Evolutionary conservation across 345 rosid species (phyloP), one percentile per base, ranked within the genome.

Genomic region (Pseudoturritis turrita): DNA sequence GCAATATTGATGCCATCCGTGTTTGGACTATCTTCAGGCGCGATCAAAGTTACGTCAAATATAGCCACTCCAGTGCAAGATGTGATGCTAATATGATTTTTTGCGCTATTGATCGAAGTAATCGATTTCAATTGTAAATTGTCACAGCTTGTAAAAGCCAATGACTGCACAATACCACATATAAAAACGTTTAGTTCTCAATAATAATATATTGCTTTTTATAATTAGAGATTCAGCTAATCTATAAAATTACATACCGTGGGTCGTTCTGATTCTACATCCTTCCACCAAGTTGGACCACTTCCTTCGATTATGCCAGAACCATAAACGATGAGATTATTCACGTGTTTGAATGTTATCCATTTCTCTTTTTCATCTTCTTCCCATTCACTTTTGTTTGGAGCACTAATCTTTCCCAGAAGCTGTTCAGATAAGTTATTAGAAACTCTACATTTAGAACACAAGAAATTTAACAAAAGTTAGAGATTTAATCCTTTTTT

Each of bases 21-120:
- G 46, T 65, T 65, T 0, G 71, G 71, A 49, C 71, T 65, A 35
- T 65, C 71, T 6, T n/a, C 5, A n/a, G 71, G 60, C 0, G 60
- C 71, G 8, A 51, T 36, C 35, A 65, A 5, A 35, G 7, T 50
- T 4, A 65, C 2, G n/a, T 50, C n/a, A 10, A 11, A 36, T 36
- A 65, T 65, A 5, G 21, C 12, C 10, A 49, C 71, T 50, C 59
- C 19, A 4, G 4, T 52, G 59, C 47, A 36, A 49, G 35, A 33
- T 7, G 14, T 12, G 11, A 65, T 35, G 26, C 59, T 25, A 52
- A 65, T 65, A 37, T 65, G 60, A 40, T 65, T 65, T 51, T 13
- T 50, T 21, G 71, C 58, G 50, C 49, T 51, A 37, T 65, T 65
- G 18, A 49, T 31, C 2, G 70, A 65, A 49, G 70, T 65, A 10